Percentiles rank a stretch among this genome's conserved stretches.
phyloP scores from a whole-genome alignment of 371 early-diverging fungal species.

The Rhizomucor pusillus region DNA sequence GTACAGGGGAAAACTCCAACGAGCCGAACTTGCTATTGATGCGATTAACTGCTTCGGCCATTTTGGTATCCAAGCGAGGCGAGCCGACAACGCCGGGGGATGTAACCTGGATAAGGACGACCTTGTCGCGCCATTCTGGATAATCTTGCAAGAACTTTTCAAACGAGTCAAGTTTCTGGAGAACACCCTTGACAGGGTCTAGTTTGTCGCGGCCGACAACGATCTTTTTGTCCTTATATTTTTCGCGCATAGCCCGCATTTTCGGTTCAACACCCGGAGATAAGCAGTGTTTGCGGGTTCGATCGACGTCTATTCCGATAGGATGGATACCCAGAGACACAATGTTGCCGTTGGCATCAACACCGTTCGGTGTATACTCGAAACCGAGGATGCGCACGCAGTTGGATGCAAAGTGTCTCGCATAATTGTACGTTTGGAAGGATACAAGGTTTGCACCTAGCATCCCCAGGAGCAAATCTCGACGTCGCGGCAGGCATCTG shows the following conservation, averaged over 20 bases:
- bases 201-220: slow-evolving; percentile 98
- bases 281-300: slow-evolving; percentile 42
- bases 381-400: slow-evolving; percentile 90
- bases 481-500: slow-evolving; percentile 74
- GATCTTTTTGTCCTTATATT: slow-evolving; percentile 91
- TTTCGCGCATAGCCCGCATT: slow-evolving; percentile 75
- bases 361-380: slow-evolving; percentile 84
- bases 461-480: slow-evolving; percentile 89
- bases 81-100: slow-evolving; percentile 36
- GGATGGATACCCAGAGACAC: slow-evolving; percentile 91
- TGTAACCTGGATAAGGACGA: slow-evolving; percentile 88
- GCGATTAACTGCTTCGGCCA: slow-evolving; percentile 85
- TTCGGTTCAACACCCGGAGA: slow-evolving; percentile 62
- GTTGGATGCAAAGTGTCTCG: slow-evolving; percentile 93
- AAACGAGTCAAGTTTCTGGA: slow-evolving; percentile 95
- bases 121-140: slow-evolving; percentile 88
- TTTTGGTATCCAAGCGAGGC: slow-evolving; percentile 65
- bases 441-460: slow-evolving; percentile 90
- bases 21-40: slow-evolving; percentile 95
- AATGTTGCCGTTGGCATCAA: slow-evolving; percentile 71
- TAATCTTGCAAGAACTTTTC: slow-evolving; percentile 88
- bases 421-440: slow-evolving; percentile 96
- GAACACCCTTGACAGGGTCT: slow-evolving; percentile 98
- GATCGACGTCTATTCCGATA: slow-evolving; percentile 94
- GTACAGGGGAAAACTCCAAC: slow-evolving; percentile 95